phyloP scores from a whole-genome alignment of 495 filamentous ascomycete genomes.

The Penicillium flavigenum region DNA sequence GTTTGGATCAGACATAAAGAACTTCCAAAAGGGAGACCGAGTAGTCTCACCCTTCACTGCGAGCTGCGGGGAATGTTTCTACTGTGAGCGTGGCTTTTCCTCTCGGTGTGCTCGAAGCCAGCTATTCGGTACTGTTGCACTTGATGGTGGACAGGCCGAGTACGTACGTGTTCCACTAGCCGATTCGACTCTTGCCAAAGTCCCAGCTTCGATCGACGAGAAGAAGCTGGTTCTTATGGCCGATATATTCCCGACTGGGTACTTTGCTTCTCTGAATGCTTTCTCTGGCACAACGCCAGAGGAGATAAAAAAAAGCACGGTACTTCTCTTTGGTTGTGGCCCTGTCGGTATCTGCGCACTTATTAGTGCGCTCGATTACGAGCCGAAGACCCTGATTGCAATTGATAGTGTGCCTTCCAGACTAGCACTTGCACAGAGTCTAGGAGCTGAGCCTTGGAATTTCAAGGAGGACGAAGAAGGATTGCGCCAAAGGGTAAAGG shows the following conservation, averaged over 20 bases:
- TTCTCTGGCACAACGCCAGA: constrained; percentile 58
- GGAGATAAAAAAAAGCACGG: constrained; percentile 59
- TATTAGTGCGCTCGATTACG: constrained; percentile 68
- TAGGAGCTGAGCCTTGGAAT: constrained; percentile 82
- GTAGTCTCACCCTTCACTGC: constrained; percentile 63
- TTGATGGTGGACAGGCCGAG: constrained; percentile 88
- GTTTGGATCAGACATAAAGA: constrained; percentile 35
- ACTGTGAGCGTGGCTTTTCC: constrained; percentile 56
- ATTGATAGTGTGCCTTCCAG: constrained; percentile 75
- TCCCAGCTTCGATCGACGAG: constrained; percentile 68
- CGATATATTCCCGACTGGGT: constrained; percentile 70
- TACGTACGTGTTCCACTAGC: constrained; percentile 81
- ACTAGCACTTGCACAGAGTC: constrained; percentile 63
- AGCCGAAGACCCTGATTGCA: constrained; percentile 73
- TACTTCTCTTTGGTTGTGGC: constrained; percentile 81
- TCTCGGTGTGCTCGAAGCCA: constrained; percentile 61
- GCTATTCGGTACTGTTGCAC: constrained; percentile 65
- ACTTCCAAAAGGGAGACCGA: constrained; percentile 59
- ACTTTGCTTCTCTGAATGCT: constrained; percentile 74
- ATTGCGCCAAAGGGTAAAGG: constrained; percentile 56
- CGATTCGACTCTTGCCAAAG: constrained; percentile 69
- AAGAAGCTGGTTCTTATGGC: constrained; percentile 66
- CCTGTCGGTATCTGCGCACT: constrained; percentile 83
- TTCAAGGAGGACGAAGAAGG: constrained; percentile 64
- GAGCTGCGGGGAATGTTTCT: constrained; percentile 73